A percentile compares a stretch with the other conserved stretches of the same genome.
Evolutionary conservation across 345 rosid genomes (phyloP).

Genomic region (Carallia brachiata): DNA sequence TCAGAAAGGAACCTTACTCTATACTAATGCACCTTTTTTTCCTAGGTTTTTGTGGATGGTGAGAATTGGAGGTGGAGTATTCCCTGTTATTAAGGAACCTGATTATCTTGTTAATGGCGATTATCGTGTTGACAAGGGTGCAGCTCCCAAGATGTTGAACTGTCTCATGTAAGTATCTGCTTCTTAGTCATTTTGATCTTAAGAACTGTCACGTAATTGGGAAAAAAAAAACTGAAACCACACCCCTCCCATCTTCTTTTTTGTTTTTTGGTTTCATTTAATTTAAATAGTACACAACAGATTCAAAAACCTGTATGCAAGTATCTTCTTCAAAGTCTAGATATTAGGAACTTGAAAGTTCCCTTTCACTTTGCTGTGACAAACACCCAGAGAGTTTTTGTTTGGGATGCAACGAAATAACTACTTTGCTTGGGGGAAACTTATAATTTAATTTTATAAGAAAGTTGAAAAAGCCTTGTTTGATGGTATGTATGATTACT

Average conservation of each 20-base stretch:
- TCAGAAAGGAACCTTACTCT: background rate
- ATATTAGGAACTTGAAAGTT: background rate
- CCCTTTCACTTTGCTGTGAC: background rate
- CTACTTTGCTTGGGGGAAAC: too few species aligned
- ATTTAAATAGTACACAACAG: too few species aligned
- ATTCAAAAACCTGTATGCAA: background rate
- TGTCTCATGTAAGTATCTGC: conserved; percentile 86
- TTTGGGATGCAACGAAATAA: too few species aligned
- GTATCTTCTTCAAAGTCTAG: background rate
- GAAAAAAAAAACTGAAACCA: background rate
- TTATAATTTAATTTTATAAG: too few species aligned
- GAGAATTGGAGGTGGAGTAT: conserved; percentile 99
- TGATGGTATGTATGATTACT: too few species aligned
- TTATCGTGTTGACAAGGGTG: conserved; percentile 97
- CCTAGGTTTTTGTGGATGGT: conserved; percentile 99
- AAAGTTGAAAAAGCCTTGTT: too few species aligned
- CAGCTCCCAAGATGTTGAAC: conserved; percentile 96
- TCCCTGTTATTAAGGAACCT: conserved; percentile 95
- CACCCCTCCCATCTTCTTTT: background rate
- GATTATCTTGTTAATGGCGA: conserved; percentile 98
- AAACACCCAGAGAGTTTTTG: too few species aligned
- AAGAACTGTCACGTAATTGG: too few species aligned
- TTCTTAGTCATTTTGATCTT: background rate
- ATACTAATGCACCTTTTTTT: conserved; percentile 17
- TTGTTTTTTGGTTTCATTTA: too few species aligned